phyloP scores from a whole-genome alignment of 305 asterid species.

The Fraxinus floribunda region DNA sequence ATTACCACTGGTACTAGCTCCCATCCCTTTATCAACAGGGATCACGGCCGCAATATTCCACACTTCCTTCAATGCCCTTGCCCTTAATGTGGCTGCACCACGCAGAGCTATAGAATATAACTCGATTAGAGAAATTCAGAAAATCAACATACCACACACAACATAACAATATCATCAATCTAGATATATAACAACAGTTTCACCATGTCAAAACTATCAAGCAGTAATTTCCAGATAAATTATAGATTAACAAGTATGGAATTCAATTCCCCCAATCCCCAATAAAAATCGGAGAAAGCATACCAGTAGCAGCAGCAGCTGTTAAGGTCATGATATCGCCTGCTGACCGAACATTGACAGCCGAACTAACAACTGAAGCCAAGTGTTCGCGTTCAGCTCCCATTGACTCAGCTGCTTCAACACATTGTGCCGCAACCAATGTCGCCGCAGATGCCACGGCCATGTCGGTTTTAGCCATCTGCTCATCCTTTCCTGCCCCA shows the following conservation, averaged over 20 bases:
- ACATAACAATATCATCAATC: not conserved
- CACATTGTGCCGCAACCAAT: slow-evolving; percentile 93
- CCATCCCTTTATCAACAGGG: slow-evolving; percentile 74
- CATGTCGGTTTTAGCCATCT: slow-evolving; percentile 82
- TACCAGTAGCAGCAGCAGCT: slow-evolving; percentile 97
- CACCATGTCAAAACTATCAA: not conserved
- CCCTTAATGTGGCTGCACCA: slow-evolving; percentile 88
- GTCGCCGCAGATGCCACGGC: slow-evolving; percentile 98
- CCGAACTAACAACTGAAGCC: slow-evolving; percentile 83
- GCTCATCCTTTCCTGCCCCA: slow-evolving; percentile 68
- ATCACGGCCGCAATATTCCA: slow-evolving; percentile 89
- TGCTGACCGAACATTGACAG: slow-evolving; percentile 83
- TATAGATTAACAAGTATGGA: not conserved
- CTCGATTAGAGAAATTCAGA: not conserved
- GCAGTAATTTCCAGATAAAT: not conserved
- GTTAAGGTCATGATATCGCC: slow-evolving; percentile 96
- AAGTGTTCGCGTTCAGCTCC: slow-evolving; percentile 93
- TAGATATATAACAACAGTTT: too few relatives aligned
- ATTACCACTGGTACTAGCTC: slow-evolving; percentile 39
- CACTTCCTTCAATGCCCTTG: slow-evolving; percentile 88
- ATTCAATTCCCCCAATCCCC: not conserved
- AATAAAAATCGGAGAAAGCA: not conserved
- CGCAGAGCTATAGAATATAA: slow-evolving; percentile 58
- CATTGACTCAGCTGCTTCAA: slow-evolving; percentile 94
- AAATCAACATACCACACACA: not conserved